Conservation (phyloP, 169 alveolate genomes). For the Theileria orientalis region DNA sequence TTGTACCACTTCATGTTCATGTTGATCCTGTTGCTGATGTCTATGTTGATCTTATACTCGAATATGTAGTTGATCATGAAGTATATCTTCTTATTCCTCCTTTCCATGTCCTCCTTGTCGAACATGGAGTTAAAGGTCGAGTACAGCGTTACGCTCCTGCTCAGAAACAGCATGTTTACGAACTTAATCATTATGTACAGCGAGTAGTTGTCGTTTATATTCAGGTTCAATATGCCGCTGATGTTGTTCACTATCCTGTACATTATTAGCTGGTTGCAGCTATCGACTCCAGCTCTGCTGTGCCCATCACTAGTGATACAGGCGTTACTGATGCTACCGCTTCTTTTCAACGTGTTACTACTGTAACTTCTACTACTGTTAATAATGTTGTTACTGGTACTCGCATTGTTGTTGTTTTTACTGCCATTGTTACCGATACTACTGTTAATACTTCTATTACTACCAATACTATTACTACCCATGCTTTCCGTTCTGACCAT, state of each 20-base stretch:
- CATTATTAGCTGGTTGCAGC: background rate
- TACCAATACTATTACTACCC: background rate
- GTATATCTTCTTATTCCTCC: background rate
- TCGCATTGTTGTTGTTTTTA: too few species aligned
- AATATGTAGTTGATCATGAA: conserved; percentile 2
- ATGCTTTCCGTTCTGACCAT: background rate
- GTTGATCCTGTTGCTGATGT: background rate
- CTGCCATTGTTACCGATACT: too few species aligned
- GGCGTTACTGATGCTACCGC: too few species aligned
- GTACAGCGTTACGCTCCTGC: background rate
- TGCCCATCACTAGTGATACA: too few species aligned
- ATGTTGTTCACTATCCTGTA: background rate
- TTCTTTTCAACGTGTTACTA: too few species aligned
- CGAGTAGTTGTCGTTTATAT: conserved; percentile 1
- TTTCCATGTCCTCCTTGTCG: background rate
- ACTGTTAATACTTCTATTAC: background rate
- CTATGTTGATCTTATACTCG: conserved; percentile 8
- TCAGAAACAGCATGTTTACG: background rate
- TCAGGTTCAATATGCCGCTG: background rate
- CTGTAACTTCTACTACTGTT: too few species aligned
- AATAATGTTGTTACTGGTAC: too few species aligned
- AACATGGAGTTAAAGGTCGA: background rate
- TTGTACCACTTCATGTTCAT: background rate
- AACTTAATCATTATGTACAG: conserved; percentile 2
- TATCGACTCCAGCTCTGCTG: too few species aligned